Evolutionary conservation across 73 alveolate genomes (phyloP).

Genomic region (Paramecium primaurelia): DNA sequence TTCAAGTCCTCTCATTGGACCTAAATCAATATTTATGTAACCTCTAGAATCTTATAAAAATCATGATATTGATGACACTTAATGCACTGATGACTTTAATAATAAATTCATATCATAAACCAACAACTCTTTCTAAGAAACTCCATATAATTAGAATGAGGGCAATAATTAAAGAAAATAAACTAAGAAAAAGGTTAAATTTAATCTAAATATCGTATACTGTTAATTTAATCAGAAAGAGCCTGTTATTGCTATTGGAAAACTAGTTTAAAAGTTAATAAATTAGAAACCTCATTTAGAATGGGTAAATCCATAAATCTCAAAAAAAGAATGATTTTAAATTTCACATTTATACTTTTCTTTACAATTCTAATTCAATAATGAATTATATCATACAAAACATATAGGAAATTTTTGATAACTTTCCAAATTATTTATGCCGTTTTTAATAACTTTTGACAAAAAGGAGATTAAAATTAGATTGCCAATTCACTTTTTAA

Average conservation of each 20-base stretch:
- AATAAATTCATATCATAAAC: not conserved
- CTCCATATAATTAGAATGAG: not conserved
- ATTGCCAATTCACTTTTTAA: not conserved
- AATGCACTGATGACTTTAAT: conserved; percentile 8
- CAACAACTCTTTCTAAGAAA: not conserved
- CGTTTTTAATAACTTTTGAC: not conserved
- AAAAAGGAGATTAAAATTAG: not conserved
- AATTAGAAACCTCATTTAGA: not conserved
- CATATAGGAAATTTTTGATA: not conserved
- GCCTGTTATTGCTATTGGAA: conserved; percentile 17
- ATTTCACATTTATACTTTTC: not conserved
- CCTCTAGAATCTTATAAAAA: not conserved
- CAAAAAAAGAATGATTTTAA: not conserved
- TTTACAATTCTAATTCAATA: not conserved
- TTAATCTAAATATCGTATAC: not conserved
- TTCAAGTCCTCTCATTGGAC: not conserved
- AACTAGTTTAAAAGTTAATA: not conserved
- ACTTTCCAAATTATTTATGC: not conserved
- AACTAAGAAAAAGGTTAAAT: not conserved
- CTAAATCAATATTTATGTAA: not conserved
- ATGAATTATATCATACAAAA: not conserved
- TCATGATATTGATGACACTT: not conserved
- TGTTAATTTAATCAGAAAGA: not conserved
- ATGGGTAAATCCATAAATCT: conserved; percentile 37
- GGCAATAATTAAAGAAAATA: not conserved